Conservation (phyloP, 1,284 basidiomycete genomes). For the Pseudozyma sp. region DNA sequence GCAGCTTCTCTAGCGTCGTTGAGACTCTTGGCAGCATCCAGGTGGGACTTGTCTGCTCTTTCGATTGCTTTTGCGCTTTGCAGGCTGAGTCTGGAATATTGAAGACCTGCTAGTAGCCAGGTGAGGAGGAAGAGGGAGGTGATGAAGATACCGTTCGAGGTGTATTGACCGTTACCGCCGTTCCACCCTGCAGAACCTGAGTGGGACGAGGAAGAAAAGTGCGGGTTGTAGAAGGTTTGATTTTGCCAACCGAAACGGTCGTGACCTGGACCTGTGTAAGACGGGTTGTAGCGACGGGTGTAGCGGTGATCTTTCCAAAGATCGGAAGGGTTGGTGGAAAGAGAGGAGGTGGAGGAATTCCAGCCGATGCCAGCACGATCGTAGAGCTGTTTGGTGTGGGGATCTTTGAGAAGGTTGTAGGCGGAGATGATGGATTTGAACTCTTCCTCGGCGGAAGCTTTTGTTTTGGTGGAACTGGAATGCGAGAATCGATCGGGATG, state of each 20-base stretch:
- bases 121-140: conserved; percentile 36
- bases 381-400: conserved; percentile 32
- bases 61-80: conserved; percentile 45
- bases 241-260: conserved; percentile 48
- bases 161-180: conserved; percentile 37
- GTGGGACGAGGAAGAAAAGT: conserved; percentile 16
- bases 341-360: conserved; percentile 5
- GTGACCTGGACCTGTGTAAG: conserved; percentile 18
- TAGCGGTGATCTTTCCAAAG: conserved; percentile 27
- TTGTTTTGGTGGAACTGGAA: conserved; percentile 10
- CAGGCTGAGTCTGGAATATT: conserved; percentile 32
- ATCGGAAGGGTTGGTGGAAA: not conserved
- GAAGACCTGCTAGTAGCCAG: conserved; percentile 46
- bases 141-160: conserved; percentile 43
- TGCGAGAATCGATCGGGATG: conserved; percentile 57
- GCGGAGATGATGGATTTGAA: conserved; percentile 56
- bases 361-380: conserved; percentile 51
- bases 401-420: conserved; percentile 54
- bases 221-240: conserved; percentile 20
- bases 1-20: conserved; percentile 32
- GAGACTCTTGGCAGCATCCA: conserved; percentile 29
- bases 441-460: conserved; percentile 33
- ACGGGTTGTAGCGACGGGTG: conserved; percentile 12
- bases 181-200: conserved; percentile 19
- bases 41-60: conserved; percentile 24